Percentiles rank a stretch among this genome's conserved stretches.
These are phyloP conservation scores for Annulohypoxylon nitens DNA, from an alignment of 495 filamentous ascomycete genomes.

Conservation along the genomic window DNA sequence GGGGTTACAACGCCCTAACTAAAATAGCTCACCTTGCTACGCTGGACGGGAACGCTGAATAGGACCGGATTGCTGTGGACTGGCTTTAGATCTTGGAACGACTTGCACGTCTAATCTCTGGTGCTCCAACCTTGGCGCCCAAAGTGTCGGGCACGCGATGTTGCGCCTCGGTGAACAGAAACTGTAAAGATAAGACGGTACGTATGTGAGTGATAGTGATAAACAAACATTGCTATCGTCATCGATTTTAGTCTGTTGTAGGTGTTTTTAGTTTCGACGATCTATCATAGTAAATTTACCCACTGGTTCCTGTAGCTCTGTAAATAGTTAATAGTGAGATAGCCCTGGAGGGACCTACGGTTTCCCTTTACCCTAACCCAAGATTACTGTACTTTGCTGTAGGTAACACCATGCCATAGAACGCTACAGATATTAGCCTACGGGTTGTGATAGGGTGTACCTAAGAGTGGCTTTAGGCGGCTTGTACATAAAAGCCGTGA, in stretches of 20 bases:
- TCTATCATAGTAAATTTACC: conserved; percentile 9
- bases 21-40: conserved; percentile 29
- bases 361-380: not conserved
- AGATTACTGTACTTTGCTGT: conserved; percentile 4
- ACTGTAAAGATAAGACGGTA: conserved; percentile 22
- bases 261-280: conserved; percentile 11
- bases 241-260: not conserved
- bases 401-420: conserved; percentile 7
- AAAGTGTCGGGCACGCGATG: conserved; percentile 42
- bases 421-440: conserved; percentile 22
- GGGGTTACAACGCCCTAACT: conserved; percentile 29
- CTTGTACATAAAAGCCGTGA: conserved; percentile 21
- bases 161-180: conserved; percentile 33
- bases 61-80: conserved; percentile 13
- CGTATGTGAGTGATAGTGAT: conserved; percentile 12
- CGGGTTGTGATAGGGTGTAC: conserved; percentile 9
- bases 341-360: not conserved
- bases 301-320: not conserved
- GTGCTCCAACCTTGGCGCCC: conserved; percentile 41
- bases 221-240: conserved; percentile 22
- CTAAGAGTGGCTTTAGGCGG: conserved; percentile 23
- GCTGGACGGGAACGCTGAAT: conserved; percentile 2
- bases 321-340: not conserved
- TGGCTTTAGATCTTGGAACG: conserved; percentile 45
- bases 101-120: conserved; percentile 30